Evolutionary conservation across 257 asterid genomes (phyloP).

Genomic region (Leptodermis oblonga): DNA sequence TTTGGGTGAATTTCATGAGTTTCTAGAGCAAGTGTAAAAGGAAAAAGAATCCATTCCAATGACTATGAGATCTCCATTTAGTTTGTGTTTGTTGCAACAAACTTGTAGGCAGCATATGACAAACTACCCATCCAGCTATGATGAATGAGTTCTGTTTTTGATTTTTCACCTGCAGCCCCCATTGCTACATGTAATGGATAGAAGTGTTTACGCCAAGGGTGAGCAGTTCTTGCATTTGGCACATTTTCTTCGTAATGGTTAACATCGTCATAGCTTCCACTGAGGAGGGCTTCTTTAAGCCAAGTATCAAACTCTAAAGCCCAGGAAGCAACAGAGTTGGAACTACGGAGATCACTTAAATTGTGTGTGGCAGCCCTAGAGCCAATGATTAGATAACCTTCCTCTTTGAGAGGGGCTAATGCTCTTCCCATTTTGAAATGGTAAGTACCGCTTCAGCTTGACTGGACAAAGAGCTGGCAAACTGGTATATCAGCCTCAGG

Average conservation of each 20-base stretch:
- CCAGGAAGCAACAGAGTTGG: too few relatives aligned
- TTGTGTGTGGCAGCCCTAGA: constrained; percentile 78
- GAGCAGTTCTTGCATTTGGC: constrained; percentile 61
- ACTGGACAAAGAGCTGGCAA: constrained; percentile 74
- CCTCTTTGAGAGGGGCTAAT: constrained; percentile 58
- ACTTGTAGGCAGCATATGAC: constrained; percentile 67
- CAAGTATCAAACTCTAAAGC: constrained; percentile 55
- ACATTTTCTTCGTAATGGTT: constrained; percentile 52
- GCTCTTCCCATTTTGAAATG: constrained; percentile 70
- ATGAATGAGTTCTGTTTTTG: constrained; percentile 61
- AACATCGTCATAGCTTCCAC: constrained; percentile 65
- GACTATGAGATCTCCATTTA: background rate
- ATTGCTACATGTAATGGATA: constrained; percentile 66
- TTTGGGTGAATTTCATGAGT: too few relatives aligned
- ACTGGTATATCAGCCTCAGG: constrained; percentile 78
- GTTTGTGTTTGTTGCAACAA: constrained; percentile 15
- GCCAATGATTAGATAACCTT: constrained; percentile 69
- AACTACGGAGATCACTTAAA: constrained; percentile 36
- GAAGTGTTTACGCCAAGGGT: constrained; percentile 67
- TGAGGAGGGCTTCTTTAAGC: constrained; percentile 57
- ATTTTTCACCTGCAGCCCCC: too few relatives aligned
- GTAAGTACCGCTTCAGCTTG: constrained; percentile 52
- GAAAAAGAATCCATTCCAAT: too few relatives aligned
- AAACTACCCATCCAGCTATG: constrained; percentile 55
- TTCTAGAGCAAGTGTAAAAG: too few relatives aligned